Base-by-base conservation (phyloP, 148 eudicot genomes). In the Rhododendron ovatum region DNA sequence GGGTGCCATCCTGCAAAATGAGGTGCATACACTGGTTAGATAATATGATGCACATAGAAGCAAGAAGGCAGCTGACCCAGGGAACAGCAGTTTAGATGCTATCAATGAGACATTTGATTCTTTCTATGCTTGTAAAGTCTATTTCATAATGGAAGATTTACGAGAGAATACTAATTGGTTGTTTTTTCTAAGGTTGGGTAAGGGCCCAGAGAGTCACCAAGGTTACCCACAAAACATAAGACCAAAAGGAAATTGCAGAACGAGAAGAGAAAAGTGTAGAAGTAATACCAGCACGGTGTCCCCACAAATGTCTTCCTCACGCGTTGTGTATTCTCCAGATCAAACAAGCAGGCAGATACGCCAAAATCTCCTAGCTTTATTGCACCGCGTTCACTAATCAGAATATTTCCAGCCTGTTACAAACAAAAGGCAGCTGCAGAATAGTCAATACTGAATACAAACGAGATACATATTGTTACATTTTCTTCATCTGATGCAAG, bases 331-430 rank as follows among this genome's bases (percentile, higher is more conserved):
- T 41, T 41, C 45, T 41, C 98, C 1, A 92, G 90, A 88, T 96
- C 98, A 90, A 96, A 96, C 89, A 96, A 65, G 89, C 93, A 96
- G 50, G 98, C 98, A 11, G 95, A 94, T 37, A 96, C 98, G 82
- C 98, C 98, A 88, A 96, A 94, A 89, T 96, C 98, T 20, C 96
- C 98, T 63, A 96, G 88, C 89, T 96, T 96, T 47, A 94, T 89
- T 28, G 89, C 94, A 78, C 98, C 98, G 35, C 87, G 89, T 73
- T 89, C 50, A 88, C 92, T 94, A 77, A 96, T 87, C 63, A 96
- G 93, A 84, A 96, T 89, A 84, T 96, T 96, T 84, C 98, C 98
- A 82, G 98, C 98, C 98, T 96, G 75, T 77, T 26, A 86, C 18
- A 85, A 55, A 14, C 6, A 22, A 5, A 35, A 74, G 43, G 45